Percentiles rank a stretch among this genome's conserved stretches.
Evolutionary conservation across 139 green algal species (phyloP).

Genomic region (Microglena sp.): DNA sequence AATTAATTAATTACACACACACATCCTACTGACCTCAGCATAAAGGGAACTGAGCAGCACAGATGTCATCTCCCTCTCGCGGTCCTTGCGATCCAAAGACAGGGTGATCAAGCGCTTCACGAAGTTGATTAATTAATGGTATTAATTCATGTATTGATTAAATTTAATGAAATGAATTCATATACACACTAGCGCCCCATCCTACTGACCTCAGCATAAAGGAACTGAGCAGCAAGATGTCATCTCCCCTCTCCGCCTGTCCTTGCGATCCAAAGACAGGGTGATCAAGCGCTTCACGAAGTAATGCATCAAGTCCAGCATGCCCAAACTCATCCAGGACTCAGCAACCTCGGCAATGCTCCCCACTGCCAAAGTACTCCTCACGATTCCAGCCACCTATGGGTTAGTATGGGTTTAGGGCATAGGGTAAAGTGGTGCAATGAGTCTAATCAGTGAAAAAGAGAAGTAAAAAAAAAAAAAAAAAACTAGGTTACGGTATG

Average conservation of each 20-base stretch:
- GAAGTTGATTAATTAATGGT: constrained; percentile 87
- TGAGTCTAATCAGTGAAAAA: too few species aligned
- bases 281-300: constrained; percentile 85
- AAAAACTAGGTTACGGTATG: too few species aligned
- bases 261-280: constrained; percentile 70
- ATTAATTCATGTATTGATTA: too few species aligned
- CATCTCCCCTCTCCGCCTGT: constrained; percentile 91
- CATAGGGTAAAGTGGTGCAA: too few species aligned
- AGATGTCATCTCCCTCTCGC: constrained; percentile 86
- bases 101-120: constrained; percentile 76
- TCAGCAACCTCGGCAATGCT: constrained; percentile 50
- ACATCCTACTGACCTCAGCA: constrained; percentile 38
- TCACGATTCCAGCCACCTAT: constrained; percentile 50
- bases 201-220: constrained; percentile 75
- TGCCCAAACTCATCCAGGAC: constrained; percentile 48
- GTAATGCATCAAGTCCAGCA: constrained; percentile 43
- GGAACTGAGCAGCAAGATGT: constrained; percentile 66
- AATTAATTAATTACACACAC: neutral
- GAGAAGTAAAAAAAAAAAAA: too few species aligned
- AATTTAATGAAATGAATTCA: too few species aligned
- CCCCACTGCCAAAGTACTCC: constrained; percentile 76
- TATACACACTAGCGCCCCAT: too few species aligned
- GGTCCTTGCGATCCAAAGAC: constrained; percentile 75
- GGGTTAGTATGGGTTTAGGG: neutral
- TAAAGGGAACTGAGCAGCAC: constrained; percentile 78